Evolutionary conservation across 805 yeast genomes (phyloP).

Genomic region (Dipodascopsis uninucleata): DNA sequence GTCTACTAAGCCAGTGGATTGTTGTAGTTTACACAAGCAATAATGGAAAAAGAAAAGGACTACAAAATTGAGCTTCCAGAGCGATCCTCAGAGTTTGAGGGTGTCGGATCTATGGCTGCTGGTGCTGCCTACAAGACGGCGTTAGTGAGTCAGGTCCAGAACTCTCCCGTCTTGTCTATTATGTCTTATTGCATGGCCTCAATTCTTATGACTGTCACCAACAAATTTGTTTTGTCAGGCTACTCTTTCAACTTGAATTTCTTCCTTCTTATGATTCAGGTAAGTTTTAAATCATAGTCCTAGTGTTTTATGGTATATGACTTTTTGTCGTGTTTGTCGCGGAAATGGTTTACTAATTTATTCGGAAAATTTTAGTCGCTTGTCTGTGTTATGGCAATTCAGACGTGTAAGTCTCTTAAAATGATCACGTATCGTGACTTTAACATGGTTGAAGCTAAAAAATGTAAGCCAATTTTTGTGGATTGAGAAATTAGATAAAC

Average conservation of each 20-base stretch:
- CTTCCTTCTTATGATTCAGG: constrained; percentile 81
- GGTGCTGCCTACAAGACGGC: constrained; percentile 5
- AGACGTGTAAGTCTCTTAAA: constrained; percentile 66
- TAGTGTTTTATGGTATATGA: neutral
- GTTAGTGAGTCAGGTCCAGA: constrained; percentile 12
- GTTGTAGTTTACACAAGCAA: neutral
- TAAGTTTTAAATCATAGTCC: constrained; percentile 6
- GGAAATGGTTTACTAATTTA: no score
- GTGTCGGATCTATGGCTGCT: constrained; percentile 7
- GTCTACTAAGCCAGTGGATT: no score
- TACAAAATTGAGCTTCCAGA: constrained; percentile 21
- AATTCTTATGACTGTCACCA: constrained; percentile 94
- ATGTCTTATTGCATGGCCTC: constrained; percentile 79
- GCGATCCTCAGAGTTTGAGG: constrained; percentile 16
- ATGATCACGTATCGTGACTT: constrained; percentile 81
- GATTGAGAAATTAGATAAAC: constrained; percentile 35
- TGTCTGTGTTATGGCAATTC: constrained; percentile 74
- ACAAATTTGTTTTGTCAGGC: constrained; percentile 86
- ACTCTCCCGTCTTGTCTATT: constrained; percentile 27
- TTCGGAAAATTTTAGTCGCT: no score
- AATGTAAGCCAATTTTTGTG: constrained; percentile 51
- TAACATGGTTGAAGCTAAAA: constrained; percentile 82
- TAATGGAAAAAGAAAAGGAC: constrained; percentile 27
- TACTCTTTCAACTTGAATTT: constrained; percentile 80
- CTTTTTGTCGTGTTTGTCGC: neutral